A percentile compares a stretch with the other conserved stretches of the same genome.
Conservation (phyloP, 768 basidiomycete species). For the Hygrocybe punicea region DNA sequence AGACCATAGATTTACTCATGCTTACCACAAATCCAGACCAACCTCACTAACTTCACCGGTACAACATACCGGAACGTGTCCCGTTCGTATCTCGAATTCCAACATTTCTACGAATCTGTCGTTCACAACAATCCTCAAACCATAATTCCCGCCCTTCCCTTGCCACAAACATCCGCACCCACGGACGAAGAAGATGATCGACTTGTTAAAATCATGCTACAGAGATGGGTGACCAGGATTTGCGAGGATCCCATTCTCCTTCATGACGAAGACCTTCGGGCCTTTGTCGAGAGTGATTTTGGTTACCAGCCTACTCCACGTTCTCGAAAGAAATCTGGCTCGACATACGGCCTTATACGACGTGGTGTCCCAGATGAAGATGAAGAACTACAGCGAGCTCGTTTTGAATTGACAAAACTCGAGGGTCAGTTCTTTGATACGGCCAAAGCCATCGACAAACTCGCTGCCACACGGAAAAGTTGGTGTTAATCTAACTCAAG, state of each 20-base stretch:
- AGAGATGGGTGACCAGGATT: conserved; percentile 89
- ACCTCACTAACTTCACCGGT: conserved; percentile 86
- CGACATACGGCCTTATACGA: conserved; percentile 73
- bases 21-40: conserved; percentile 61
- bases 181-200: conserved; percentile 99
- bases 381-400: conserved; percentile 84
- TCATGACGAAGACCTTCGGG: conserved; percentile 88
- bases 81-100: conserved; percentile 92
- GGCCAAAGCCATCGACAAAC: conserved; percentile 85
- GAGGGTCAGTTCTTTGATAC: conserved; percentile 92
- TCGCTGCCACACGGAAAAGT: conserved; percentile 80
- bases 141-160: conserved; percentile 90
- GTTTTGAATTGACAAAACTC: conserved; percentile 87
- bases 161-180: conserved; percentile 94
- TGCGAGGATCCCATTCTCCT: conserved; percentile 89
- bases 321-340: conserved; percentile 65
- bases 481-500: conserved; percentile 16
- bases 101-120: conserved; percentile 88
- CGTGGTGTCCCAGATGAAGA: conserved; percentile 90
- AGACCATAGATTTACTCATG: not conserved
- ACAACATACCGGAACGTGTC: conserved; percentile 91
- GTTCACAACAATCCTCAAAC: conserved; percentile 92
- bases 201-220: conserved; percentile 89
- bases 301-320: conserved; percentile 86
- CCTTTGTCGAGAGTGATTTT: conserved; percentile 96